Evolutionary conservation across 2,329 filamentous ascomycete species (phyloP), one percentile per base, ranked within the genome.

Genomic region (Fusarium torreyae): DNA sequence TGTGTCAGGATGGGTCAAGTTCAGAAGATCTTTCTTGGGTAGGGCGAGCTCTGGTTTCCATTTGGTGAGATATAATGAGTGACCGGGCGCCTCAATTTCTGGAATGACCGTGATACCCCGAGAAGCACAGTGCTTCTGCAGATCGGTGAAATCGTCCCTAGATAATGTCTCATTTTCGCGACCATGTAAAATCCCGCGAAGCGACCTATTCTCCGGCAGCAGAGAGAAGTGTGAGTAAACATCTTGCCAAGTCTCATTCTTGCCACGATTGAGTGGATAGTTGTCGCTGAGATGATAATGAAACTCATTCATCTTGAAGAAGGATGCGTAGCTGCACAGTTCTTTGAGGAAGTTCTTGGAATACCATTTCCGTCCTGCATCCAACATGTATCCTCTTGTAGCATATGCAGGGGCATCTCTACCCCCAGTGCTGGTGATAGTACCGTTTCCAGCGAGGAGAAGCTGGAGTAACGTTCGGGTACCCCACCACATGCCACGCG

Each of bases 251-350:
- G 54, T 66, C 5, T 66, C 61, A 2, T 66, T 66, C 14, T 66
- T 66, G 8, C 63, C 63, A 5, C 63, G 63, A 1, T 66, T 66
- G 1, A 66, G 54, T 4, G 63, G 63, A 22, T 66, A 66, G 6
- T 66, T 66, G 9, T 66, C 63, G 6, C 63, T 66, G 1, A 66
- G 61, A 6, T 66, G 63, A 2, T 66, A 66, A 1, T 66, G 63
- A 8, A 66, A 66, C 22, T 66, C 63, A 13, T 61, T 66, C 54
- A 66, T 66, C n/a, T 66, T 66, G 22, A 66, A 66, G 42, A 66
- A 66, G 10, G 63, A 66, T 3, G 63, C 61, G 4, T 66, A 66
- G 9, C 63, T 66, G 43, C 63, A 66, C 0, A 66, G 6, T 2
- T 66, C 61, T 1, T 66, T 61, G 6, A 66, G 54, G 7, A 66